Evolutionary conservation across 129 eudicot genomes (phyloP).

Genomic region (Flaveria robusta): DNA sequence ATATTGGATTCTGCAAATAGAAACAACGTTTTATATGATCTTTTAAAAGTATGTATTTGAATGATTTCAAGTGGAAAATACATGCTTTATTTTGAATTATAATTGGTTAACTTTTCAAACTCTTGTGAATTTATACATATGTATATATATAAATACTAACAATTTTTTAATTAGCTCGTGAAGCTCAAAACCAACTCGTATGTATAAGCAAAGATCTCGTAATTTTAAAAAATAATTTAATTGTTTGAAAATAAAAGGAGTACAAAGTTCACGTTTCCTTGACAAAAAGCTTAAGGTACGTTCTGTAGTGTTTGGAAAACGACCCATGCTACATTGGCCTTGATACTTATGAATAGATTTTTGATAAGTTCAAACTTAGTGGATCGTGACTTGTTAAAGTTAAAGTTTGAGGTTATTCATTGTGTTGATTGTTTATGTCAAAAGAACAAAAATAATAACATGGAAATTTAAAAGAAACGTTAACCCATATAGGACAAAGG

Average conservation of each 20-base stretch:
- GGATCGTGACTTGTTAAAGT: slow-evolving; percentile 15
- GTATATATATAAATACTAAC: background rate
- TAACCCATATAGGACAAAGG: background rate
- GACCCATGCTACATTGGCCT: background rate
- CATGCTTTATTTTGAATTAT: background rate
- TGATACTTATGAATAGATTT: background rate
- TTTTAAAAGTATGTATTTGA: too few species aligned
- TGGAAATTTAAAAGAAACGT: background rate
- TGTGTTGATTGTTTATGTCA: slow-evolving; percentile 8
- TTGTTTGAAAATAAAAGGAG: background rate
- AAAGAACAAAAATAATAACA: slow-evolving; percentile 8
- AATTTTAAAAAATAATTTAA: background rate
- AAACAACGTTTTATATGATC: background rate
- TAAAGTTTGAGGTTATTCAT: slow-evolving; percentile 9
- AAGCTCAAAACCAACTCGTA: too few species aligned
- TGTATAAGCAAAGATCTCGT: background rate
- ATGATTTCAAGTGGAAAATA: too few species aligned
- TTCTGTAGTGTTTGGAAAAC: slow-evolving; percentile 5
- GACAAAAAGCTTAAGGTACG: background rate
- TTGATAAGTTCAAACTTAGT: background rate
- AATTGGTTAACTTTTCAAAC: background rate
- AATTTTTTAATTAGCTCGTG: background rate
- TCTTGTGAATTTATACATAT: too few species aligned
- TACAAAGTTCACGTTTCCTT: background rate
- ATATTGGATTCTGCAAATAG: background rate